Evolutionary conservation across 2,329 filamentous ascomycete genomes (phyloP).

Genomic region (Alternaria triticimaculans): DNA sequence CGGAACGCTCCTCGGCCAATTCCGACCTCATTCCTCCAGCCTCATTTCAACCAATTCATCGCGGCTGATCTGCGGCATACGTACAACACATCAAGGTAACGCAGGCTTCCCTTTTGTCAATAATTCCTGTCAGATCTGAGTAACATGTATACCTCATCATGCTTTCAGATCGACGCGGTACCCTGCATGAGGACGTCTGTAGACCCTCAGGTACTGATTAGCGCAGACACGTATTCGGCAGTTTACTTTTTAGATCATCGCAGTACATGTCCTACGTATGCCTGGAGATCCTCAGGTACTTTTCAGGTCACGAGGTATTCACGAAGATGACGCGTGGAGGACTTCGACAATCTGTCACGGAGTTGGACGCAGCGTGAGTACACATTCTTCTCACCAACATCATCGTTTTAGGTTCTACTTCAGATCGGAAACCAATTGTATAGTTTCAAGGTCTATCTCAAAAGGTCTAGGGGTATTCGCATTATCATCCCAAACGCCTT

Average conservation of each 20-base stretch:
- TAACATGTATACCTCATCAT: background rate
- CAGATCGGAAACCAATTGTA: background rate
- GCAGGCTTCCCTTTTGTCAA: background rate
- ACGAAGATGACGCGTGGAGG: background rate
- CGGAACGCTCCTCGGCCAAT: constrained; percentile 1
- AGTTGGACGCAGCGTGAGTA: background rate
- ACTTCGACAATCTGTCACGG: background rate
- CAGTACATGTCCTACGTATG: background rate
- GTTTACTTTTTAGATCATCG: background rate
- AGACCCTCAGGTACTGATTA: background rate
- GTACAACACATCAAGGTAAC: background rate
- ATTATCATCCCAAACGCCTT: background rate
- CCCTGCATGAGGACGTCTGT: background rate
- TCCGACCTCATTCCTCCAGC: background rate
- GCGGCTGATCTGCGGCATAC: background rate
- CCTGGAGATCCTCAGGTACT: background rate
- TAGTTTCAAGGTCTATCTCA: background rate
- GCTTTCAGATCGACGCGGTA: background rate
- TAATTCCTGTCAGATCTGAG: background rate
- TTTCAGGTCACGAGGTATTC: background rate
- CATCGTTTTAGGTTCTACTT: background rate
- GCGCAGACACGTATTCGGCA: background rate
- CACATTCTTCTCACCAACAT: background rate
- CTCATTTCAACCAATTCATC: too few species aligned
- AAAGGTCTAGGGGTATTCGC: background rate